Evolutionary conservation across 345 rosid genomes (phyloP), one percentile per base, ranked within the genome.

Genomic region (Cardamine chenopodiifolia): DNA sequence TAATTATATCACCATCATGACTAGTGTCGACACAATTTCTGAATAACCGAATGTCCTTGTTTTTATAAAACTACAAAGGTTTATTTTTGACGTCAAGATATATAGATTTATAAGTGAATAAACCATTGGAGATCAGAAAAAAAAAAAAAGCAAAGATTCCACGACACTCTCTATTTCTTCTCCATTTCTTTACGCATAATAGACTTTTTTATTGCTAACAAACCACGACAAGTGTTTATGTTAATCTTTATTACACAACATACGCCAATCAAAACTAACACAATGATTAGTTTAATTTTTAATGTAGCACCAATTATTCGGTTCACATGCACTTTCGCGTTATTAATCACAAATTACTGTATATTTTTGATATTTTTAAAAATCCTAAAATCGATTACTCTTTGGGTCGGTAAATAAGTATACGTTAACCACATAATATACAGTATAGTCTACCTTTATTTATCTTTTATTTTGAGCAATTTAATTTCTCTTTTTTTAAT

Each of bases 221-320:
- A 65, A 65, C 40, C 17, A 17, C 6, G 40, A 63, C 76, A 65
- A 77, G 68, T 77, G 72, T 71, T 70, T 57, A 66, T 77, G 66
- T 71, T 63, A 70, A 71, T 57, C 44, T 64, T 37, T 50, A 10
- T 70, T 34, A 15, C 40, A 69, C 53, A 59, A 63, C 48, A 71
- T 48, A 56, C 3, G 47, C 70, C 70, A 49, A 66, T 57, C 45
- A 63, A 63, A 71, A 42, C 53, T 20, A 65, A 57, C 76, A 77
- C 25, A 64, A 71, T 71, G 42, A 65, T 71, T 77, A 47, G 57
- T 71, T 71, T 62, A 14, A 40, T 5, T 40, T n/a, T n/a, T n/a
- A n/a, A n/a, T n/a, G n/a, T 71, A 71, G 47, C 67, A 26, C 31
- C 68, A 71, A 77, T 71, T 40, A 77, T 77, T 77, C 59, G 48